Percentiles rank a stretch among this genome's conserved stretches.
Evolutionary conservation across 2,329 filamentous ascomycete species (phyloP).

Genomic region (Aspergillus alliaceus): DNA sequence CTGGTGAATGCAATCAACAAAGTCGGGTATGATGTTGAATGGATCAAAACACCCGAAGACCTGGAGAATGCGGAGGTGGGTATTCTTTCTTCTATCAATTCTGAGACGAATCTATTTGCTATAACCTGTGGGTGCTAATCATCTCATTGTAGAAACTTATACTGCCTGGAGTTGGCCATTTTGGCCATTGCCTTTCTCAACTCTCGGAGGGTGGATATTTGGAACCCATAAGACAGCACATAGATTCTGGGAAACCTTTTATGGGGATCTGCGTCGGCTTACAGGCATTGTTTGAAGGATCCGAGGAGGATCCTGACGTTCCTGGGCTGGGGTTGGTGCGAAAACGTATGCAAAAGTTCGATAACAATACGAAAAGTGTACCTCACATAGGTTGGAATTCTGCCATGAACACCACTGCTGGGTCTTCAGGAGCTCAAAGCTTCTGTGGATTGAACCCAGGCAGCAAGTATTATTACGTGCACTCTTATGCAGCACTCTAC

Average conservation of each 20-base stretch:
- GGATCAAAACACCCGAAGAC: conserved; percentile 83
- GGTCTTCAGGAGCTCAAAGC: conserved; percentile 47
- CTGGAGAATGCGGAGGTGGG: conserved; percentile 79
- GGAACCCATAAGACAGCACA: conserved; percentile 78
- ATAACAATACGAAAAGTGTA: conserved; percentile 79
- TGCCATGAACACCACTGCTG: conserved; percentile 58
- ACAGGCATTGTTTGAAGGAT: conserved; percentile 85
- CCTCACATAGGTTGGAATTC: conserved; percentile 99
- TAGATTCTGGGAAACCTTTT: conserved; percentile 89
- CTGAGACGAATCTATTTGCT: background rate
- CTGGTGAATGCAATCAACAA: conserved; percentile 98
- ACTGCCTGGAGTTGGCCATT: conserved; percentile 93
- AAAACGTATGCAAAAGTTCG: conserved; percentile 71
- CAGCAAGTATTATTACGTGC: conserved; percentile 99
- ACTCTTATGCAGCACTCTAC: conserved; percentile 87
- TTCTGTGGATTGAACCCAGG: conserved; percentile 77
- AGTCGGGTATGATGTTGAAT: conserved; percentile 87
- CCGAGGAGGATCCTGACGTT: conserved; percentile 71
- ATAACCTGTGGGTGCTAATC: conserved; percentile 7
- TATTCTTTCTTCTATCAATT: background rate
- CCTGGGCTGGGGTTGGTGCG: conserved; percentile 75
- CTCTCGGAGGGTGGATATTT: conserved; percentile 79
- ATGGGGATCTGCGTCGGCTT: conserved; percentile 97
- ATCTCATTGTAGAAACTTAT: conserved; percentile 73
- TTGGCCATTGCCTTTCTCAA: conserved; percentile 90